Evolutionary conservation across 2,329 filamentous ascomycete species (phyloP).

Genomic region (Colletotrichum tabaci): DNA sequence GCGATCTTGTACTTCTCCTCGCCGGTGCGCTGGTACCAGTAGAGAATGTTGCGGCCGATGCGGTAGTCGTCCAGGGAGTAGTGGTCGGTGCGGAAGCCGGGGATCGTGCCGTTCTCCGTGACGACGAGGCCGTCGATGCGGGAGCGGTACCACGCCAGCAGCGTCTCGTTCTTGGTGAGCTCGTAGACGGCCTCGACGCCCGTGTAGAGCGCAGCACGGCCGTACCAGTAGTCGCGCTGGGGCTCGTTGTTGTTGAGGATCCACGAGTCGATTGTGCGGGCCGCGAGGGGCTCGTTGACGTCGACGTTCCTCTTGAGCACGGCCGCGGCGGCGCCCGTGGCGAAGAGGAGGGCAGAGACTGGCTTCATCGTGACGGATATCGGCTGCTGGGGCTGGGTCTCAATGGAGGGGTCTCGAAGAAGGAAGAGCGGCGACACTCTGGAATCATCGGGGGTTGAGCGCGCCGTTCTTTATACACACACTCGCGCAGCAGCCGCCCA

Average conservation of each 20-base stretch:
- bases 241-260: constrained; percentile 56
- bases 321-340: constrained; percentile 26
- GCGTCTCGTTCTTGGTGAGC: constrained; percentile 59
- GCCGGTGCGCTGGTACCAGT: constrained; percentile 62
- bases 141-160: constrained; percentile 60
- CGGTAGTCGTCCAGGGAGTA: constrained; percentile 69
- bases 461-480: constrained; percentile 5
- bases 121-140: constrained; percentile 64
- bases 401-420: not conserved
- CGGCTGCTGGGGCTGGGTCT: not conserved
- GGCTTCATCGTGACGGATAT: constrained; percentile 29
- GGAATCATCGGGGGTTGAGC: not conserved
- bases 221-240: constrained; percentile 56
- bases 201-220: constrained; percentile 61
- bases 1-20: constrained; percentile 66
- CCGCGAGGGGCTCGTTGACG: constrained; percentile 42
- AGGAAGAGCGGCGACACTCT: not conserved
- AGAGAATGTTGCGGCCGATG: constrained; percentile 66
- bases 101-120: constrained; percentile 61
- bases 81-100: constrained; percentile 60
- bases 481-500: not conserved
- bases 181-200: constrained; percentile 63
- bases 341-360: constrained; percentile 31
- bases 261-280: constrained; percentile 63
- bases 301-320: constrained; percentile 23